Conservation (phyloP, 805 yeast genomes). For the Kazachstania psychrophila region DNA sequence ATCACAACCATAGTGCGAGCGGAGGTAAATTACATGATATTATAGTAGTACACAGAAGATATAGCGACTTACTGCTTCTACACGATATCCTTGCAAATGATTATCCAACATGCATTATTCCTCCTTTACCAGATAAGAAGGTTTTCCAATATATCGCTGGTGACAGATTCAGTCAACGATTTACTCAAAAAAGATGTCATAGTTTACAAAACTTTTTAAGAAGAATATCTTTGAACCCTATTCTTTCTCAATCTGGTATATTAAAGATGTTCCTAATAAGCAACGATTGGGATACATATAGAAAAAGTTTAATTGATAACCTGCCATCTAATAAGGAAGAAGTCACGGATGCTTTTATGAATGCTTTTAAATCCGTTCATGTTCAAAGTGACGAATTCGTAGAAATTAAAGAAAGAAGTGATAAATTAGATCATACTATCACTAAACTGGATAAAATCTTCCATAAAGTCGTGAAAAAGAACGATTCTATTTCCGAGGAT, state of each 20-base stretch:
- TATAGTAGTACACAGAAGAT: conserved; percentile 46
- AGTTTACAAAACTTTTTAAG: conserved; percentile 69
- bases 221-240: conserved; percentile 67
- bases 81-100: conserved; percentile 68
- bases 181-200: conserved; percentile 72
- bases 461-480: conserved; percentile 58
- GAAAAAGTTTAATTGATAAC: conserved; percentile 19
- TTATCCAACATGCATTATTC: conserved; percentile 76
- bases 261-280: conserved; percentile 29
- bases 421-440: conserved; percentile 77
- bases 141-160: conserved; percentile 89
- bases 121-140: conserved; percentile 91
- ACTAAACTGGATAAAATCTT: conserved; percentile 70
- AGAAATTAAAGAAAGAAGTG: conserved; percentile 73
- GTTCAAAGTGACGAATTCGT: conserved; percentile 66
- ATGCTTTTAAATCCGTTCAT: conserved; percentile 75
- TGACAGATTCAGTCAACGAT: conserved; percentile 77
- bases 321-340: conserved; percentile 42
- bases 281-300: conserved; percentile 29
- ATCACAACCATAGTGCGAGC: conserved; percentile 12
- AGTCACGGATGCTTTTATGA: conserved; percentile 84
- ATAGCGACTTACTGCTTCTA: conserved; percentile 75
- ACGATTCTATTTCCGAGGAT: conserved; percentile 65
- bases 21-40: conserved; percentile 7
- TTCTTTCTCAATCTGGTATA: conserved; percentile 57